Evolutionary conservation across 2,329 filamentous ascomycete genomes (phyloP), one percentile per base, ranked within the genome.

Genomic region (Harringtonia aguacate): DNA sequence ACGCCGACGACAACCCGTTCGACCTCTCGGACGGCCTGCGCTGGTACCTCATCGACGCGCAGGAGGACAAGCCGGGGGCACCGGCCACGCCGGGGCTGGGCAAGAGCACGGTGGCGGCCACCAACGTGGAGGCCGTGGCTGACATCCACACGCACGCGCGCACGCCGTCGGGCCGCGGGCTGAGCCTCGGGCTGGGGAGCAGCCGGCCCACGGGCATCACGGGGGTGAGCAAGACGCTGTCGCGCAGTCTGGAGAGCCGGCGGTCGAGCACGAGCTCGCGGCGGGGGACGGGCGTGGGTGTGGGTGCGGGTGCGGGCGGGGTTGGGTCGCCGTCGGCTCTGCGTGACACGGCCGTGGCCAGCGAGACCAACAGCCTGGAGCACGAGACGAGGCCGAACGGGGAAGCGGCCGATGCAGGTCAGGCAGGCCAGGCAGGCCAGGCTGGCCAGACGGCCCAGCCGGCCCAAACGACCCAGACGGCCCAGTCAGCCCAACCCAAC

Each of bases 1-100:
- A n/a, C n/a, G n/a, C n/a, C n/a, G n/a, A n/a, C 50, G 92, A 97
- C 52, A 98, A 98, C 56, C 92, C 92, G 0, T 98, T 98, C 61
- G 89, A 95, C 55, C 73, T 98, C 13, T 95, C 88, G 0, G 92
- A 98, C 55, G 92, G 92, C 4, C 67, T 98, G 39, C 80, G 90
- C 29, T 98, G 92, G 92, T 97, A 95, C 62, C 75, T 98, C 7
- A 81, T 98, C 30, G 90, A 98, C 58, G 92, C 92, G 0, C 74
- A 78, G 2, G 92, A 98, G 63, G 92, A 98, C 62, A 95, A 95
- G 57, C 79, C 87, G 1, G 84, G 84, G 1, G 89, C 88, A 3
- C 92, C 92, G 1, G 82, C 84, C n/a, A 97, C 90, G 0, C 90
- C 92, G 0, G 89, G 90, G 0, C 74, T 95, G 44, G 86, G 86